Conservation (phyloP, 2,329 filamentous ascomycete genomes). For the Colletotrichum shisoi region DNA sequence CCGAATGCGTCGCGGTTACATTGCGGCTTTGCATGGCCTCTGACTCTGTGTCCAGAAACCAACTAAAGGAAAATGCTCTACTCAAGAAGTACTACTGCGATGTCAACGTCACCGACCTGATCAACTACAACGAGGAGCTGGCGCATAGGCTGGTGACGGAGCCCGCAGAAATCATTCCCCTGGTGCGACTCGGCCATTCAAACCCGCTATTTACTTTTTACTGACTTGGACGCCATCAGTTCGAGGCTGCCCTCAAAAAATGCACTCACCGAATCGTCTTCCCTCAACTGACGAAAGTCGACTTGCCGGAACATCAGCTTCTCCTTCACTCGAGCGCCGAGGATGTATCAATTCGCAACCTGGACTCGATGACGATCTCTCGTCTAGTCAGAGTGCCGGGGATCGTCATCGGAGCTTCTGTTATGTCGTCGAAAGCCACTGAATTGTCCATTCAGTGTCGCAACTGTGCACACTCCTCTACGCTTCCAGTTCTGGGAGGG, state of each 20-base stretch:
- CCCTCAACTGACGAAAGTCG: slow-evolving; percentile 71
- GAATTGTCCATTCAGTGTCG: slow-evolving; percentile 86
- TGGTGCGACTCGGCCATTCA: slow-evolving; percentile 67
- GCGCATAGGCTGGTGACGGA: slow-evolving; percentile 89
- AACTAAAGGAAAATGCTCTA: slow-evolving; percentile 92
- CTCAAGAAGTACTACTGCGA: slow-evolving; percentile 96
- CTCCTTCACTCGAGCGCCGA: slow-evolving; percentile 92
- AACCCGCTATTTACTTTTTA: background rate
- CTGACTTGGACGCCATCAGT: slow-evolving; percentile 61
- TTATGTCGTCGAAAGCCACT: slow-evolving; percentile 95
- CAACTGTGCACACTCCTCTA: slow-evolving; percentile 77
- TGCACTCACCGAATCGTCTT: slow-evolving; percentile 95
- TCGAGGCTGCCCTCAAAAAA: slow-evolving; percentile 86
- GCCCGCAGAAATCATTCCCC: slow-evolving; percentile 88
- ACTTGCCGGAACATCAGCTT: slow-evolving; percentile 89
- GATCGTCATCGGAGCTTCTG: slow-evolving; percentile 96
- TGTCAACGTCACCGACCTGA: slow-evolving; percentile 92
- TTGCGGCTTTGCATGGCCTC: background rate
- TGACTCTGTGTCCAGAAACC: slow-evolving; percentile 69
- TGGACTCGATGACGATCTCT: slow-evolving; percentile 91
- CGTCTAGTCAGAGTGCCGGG: slow-evolving; percentile 95
- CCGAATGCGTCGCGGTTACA: background rate
- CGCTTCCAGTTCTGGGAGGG: slow-evolving; percentile 78
- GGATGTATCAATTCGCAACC: slow-evolving; percentile 89
- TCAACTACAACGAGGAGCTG: slow-evolving; percentile 94